Evolutionary conservation across 2,329 filamentous ascomycete species (phyloP).

Genomic region (Ascochyta fabae): DNA sequence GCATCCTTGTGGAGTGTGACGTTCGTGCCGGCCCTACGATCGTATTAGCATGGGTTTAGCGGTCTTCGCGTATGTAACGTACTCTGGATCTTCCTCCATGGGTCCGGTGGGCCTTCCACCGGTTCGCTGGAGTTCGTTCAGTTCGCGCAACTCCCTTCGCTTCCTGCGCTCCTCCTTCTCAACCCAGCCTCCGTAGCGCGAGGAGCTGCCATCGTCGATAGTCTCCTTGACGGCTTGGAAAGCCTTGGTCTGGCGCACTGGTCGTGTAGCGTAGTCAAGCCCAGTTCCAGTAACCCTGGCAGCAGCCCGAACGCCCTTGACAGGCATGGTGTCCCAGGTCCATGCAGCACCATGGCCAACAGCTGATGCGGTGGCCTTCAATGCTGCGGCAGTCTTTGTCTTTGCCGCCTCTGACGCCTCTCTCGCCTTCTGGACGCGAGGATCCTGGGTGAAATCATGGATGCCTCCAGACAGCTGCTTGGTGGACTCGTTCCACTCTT

Average conservation of each 20-base stretch:
- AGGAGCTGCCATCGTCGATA: constrained; percentile 96
- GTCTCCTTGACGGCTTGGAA: constrained; percentile 93
- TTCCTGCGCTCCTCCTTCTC: constrained; percentile 93
- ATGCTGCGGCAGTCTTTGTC: constrained; percentile 75
- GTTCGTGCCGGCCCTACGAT: constrained; percentile 83
- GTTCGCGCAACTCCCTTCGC: constrained; percentile 74
- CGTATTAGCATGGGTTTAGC: constrained; percentile 12
- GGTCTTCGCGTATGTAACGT: constrained; percentile 51
- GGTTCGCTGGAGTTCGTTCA: constrained; percentile 62
- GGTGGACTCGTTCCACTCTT: constrained; percentile 99
- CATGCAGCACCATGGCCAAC: constrained; percentile 91
- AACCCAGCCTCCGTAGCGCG: constrained; percentile 93
- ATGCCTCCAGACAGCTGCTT: constrained; percentile 90
- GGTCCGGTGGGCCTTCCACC: constrained; percentile 61
- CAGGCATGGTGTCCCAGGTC: constrained; percentile 95
- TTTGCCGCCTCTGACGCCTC: constrained; percentile 84
- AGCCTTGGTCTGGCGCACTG: constrained; percentile 91
- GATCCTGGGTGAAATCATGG: constrained; percentile 91
- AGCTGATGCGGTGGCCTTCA: constrained; percentile 84
- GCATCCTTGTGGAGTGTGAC: constrained; percentile 96
- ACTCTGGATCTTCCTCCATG: constrained; percentile 86
- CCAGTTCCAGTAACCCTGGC: constrained; percentile 85
- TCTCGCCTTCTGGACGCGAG: constrained; percentile 83
- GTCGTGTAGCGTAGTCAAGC: constrained; percentile 92
- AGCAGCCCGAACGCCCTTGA: constrained; percentile 88